These are phyloP conservation scores for Scheffersomyces coipomensis DNA, from an alignment of 805 yeast species.

Conservation along the genomic window DNA sequence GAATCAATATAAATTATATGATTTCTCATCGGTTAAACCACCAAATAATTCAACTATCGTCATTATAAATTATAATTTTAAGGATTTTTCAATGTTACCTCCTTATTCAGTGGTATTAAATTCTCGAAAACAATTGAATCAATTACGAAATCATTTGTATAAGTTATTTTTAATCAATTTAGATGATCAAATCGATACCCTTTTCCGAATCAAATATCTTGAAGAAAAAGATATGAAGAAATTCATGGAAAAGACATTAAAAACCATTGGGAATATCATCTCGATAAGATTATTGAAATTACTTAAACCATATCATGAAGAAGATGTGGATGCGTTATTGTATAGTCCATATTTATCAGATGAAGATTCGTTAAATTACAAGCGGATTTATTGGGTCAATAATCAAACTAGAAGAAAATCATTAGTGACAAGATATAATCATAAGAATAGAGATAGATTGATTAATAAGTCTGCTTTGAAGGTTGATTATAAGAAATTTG, in stretches of 20 bases:
- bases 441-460: not conserved
- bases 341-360: constrained; percentile 21
- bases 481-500: constrained; percentile 3
- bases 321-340: constrained; percentile 21
- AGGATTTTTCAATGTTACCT: constrained; percentile 34
- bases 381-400: constrained; percentile 31
- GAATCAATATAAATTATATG: constrained; percentile 33
- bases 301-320: constrained; percentile 12
- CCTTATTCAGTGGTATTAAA: constrained; percentile 26
- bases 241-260: constrained; percentile 25
- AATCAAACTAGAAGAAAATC: constrained; percentile 3
- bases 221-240: constrained; percentile 23
- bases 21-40: constrained; percentile 6
- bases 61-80: constrained; percentile 23
- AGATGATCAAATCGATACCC: constrained; percentile 36
- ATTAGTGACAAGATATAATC: not conserved
- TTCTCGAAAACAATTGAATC: constrained; percentile 18
- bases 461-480: not conserved
- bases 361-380: constrained; percentile 14
- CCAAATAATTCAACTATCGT: constrained; percentile 1
- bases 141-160: constrained; percentile 30
- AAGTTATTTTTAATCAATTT: constrained; percentile 36
- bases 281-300: constrained; percentile 23
- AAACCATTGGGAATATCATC: constrained; percentile 26
- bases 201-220: constrained; percentile 33